These are phyloP conservation scores for Aspergillus novofumigatus DNA, from an alignment of 2,329 filamentous ascomycete species.

Conservation along the genomic window DNA sequence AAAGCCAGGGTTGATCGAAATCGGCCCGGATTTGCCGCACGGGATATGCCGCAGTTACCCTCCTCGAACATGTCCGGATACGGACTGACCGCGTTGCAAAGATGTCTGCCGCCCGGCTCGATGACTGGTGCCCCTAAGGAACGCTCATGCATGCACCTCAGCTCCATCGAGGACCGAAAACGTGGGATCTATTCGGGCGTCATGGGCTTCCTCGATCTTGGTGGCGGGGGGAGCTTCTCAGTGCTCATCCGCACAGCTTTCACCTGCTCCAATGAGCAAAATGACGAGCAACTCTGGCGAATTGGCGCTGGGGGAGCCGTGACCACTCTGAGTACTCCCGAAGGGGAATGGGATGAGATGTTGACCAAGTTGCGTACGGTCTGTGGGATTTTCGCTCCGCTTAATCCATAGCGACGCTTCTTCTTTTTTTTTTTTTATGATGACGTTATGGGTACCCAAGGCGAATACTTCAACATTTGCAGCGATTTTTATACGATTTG, in stretches of 20 bases:
- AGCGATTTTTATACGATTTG: constrained; percentile 6
- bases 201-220: constrained; percentile 82
- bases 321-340: constrained; percentile 73
- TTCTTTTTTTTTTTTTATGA: constrained; percentile 3
- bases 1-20: constrained; percentile 53
- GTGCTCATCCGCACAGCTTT: constrained; percentile 86
- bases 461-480: constrained; percentile 28
- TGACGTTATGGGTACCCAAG: constrained; percentile 3
- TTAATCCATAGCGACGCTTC: constrained; percentile 4
- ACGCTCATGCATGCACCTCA: constrained; percentile 78
- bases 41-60: constrained; percentile 26
- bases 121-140: constrained; percentile 98
- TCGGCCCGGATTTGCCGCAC: constrained; percentile 28
- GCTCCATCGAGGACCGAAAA: constrained; percentile 59
- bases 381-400: constrained; percentile 37
- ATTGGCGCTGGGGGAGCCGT: constrained; percentile 89
- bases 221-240: constrained; percentile 82
- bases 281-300: constrained; percentile 56
- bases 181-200: constrained; percentile 83
- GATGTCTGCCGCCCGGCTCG: constrained; percentile 79
- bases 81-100: constrained; percentile 71
- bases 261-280: constrained; percentile 26
- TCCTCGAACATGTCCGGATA: constrained; percentile 33
- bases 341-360: constrained; percentile 90
- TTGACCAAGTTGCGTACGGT: constrained; percentile 61